Percentiles rank a stretch among this genome's conserved stretches.
phyloP scores from a whole-genome alignment of 2,329 filamentous ascomycete genomes.

The Incumbomyces delicatus region DNA sequence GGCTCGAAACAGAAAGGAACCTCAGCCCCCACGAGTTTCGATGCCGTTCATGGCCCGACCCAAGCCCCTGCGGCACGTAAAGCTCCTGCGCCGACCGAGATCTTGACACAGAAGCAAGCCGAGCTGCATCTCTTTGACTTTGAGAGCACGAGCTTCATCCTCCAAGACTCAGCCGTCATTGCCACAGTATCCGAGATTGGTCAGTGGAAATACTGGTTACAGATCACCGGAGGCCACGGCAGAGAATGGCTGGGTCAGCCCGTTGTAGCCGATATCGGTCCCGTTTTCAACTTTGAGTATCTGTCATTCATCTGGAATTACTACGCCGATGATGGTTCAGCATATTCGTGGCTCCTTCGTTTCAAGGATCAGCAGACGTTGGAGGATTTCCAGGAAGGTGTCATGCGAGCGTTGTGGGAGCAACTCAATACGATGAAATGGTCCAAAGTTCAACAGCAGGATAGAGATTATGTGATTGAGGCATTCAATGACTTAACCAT shows the following conservation, averaged over 20 bases:
- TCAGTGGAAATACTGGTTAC: constrained; percentile 91
- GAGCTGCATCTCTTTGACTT: constrained; percentile 95
- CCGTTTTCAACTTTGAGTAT: constrained; percentile 97
- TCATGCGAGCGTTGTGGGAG: constrained; percentile 96
- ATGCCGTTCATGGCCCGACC: constrained; percentile 40
- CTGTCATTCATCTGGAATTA: constrained; percentile 99
- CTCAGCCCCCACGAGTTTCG: constrained; percentile 24
- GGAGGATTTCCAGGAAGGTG: constrained; percentile 81
- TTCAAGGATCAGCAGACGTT: constrained; percentile 76
- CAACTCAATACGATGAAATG: constrained; percentile 90
- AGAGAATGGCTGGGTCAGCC: constrained; percentile 80
- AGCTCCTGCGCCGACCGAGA: constrained; percentile 61
- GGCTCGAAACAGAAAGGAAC: constrained; percentile 33
- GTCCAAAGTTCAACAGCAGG: constrained; percentile 82
- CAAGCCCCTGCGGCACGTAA: constrained; percentile 49
- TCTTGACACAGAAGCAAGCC: constrained; percentile 63
- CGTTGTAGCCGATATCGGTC: constrained; percentile 84
- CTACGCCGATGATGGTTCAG: constrained; percentile 76
- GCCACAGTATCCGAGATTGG: constrained; percentile 79
- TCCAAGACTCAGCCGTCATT: constrained; percentile 64
- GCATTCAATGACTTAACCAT: constrained; percentile 91
- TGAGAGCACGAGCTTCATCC: constrained; percentile 69
- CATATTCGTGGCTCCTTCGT: constrained; percentile 88
- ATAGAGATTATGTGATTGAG: constrained; percentile 88
- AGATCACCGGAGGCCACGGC: constrained; percentile 61